Conservation (phyloP, 768 basidiomycete species). For the Saitozyma podzolica region DNA sequence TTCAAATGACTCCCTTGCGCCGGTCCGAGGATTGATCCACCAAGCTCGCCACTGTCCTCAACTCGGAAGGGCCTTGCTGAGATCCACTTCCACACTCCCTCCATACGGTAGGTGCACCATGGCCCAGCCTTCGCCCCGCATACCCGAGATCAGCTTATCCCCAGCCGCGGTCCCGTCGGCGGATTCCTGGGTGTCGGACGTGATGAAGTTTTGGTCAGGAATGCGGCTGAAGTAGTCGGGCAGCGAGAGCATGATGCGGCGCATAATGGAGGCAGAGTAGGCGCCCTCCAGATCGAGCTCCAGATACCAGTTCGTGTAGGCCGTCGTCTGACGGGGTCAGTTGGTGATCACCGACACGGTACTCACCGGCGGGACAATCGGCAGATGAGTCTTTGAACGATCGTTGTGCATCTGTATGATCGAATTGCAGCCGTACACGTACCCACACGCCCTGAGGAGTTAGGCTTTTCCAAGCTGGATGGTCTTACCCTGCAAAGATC, state of each 20-base stretch:
- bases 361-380: constrained; percentile 15
- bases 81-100: constrained; percentile 10
- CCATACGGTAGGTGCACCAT: constrained; percentile 22
- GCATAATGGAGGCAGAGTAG: constrained; percentile 6
- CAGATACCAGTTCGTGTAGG: constrained; percentile 19
- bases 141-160: constrained; percentile 5
- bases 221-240: constrained; percentile 11
- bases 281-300: constrained; percentile 25
- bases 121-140: constrained; percentile 11
- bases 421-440: constrained; percentile 25
- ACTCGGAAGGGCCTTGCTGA: background rate
- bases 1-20: too few relatives aligned
- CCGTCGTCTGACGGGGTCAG: constrained; percentile 1
- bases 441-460: constrained; percentile 14
- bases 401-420: constrained; percentile 25
- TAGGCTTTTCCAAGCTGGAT: too few relatives aligned
- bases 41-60: too few relatives aligned
- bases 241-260: constrained; percentile 12
- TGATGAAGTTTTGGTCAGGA: constrained; percentile 19
- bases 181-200: constrained; percentile 16
- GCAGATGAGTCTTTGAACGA: constrained; percentile 17
- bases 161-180: background rate
- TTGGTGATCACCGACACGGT: too few relatives aligned
- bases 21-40: too few relatives aligned
- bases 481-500: too few relatives aligned